A percentile compares a stretch with the other conserved stretches of the same genome.
phyloP scores from a whole-genome alignment of 768 basidiomycete genomes.

The Boletellus emodensis region DNA sequence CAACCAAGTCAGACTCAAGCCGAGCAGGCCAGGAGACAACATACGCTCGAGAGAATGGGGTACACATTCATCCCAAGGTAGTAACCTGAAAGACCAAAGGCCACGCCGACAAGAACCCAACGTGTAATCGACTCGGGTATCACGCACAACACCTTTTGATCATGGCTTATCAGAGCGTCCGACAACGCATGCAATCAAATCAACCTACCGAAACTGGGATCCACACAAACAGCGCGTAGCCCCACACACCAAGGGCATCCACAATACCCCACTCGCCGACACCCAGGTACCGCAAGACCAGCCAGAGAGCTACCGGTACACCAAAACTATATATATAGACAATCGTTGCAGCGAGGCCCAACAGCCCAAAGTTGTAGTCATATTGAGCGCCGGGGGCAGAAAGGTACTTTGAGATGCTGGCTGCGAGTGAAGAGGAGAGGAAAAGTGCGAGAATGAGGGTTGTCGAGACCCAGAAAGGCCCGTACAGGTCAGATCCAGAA shows the following conservation, averaged over 20 bases:
- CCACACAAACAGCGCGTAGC: conserved; percentile 82
- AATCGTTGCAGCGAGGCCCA: conserved; percentile 76
- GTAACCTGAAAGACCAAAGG: conserved; percentile 78
- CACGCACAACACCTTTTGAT: conserved; percentile 69
- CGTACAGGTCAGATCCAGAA: conserved; percentile 61
- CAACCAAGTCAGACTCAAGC: not conserved
- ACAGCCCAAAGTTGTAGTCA: conserved; percentile 82
- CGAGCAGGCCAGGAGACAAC: conserved; percentile 25
- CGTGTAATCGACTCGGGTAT: conserved; percentile 80
- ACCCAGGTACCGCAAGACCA: conserved; percentile 77
- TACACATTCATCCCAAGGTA: conserved; percentile 86
- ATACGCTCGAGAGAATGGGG: conserved; percentile 79
- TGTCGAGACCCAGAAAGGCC: conserved; percentile 97
- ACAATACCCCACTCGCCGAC: conserved; percentile 87
- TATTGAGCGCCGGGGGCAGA: conserved; percentile 53
- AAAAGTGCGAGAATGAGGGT: conserved; percentile 92
- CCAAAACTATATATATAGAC: conserved; percentile 88
- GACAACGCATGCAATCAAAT: not conserved
- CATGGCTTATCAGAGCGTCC: not conserved
- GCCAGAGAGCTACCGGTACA: conserved; percentile 81
- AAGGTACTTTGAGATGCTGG: conserved; percentile 84
- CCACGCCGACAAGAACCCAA: conserved; percentile 73
- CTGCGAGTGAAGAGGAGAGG: conserved; percentile 87
- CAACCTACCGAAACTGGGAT: conserved; percentile 75
- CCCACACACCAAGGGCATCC: conserved; percentile 79